phyloP scores from a whole-genome alignment of 768 basidiomycete species.

The Phallus indusiatus region DNA sequence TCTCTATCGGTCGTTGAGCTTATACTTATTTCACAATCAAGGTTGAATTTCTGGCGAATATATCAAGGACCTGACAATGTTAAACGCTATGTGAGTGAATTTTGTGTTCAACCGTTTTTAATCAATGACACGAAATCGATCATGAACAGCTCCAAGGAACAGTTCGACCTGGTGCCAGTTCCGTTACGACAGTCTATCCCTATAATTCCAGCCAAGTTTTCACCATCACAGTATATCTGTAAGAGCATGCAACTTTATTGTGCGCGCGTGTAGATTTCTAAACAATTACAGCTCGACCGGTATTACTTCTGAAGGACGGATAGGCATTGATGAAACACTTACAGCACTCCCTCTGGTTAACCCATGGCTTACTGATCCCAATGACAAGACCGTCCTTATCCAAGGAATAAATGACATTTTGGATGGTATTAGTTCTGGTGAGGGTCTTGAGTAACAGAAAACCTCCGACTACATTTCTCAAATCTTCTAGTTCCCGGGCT shows the following conservation, averaged over 20 bases:
- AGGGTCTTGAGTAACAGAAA: slow-evolving; percentile 5
- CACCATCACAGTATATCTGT: slow-evolving; percentile 56
- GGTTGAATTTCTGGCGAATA: slow-evolving; percentile 52
- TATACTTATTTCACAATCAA: not conserved
- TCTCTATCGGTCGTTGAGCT: not conserved
- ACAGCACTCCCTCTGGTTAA: slow-evolving; percentile 37
- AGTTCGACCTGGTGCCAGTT: slow-evolving; percentile 49
- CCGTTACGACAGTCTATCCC: slow-evolving; percentile 36
- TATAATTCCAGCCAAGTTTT: slow-evolving; percentile 48
- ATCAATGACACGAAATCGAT: not conserved
- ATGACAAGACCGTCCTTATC: slow-evolving; percentile 43
- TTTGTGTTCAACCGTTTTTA: not conserved
- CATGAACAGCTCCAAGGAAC: slow-evolving; percentile 46
- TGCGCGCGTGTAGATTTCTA: not conserved
- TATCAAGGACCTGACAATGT: slow-evolving; percentile 35
- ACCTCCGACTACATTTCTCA: not conserved
- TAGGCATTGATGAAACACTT: slow-evolving; percentile 46
- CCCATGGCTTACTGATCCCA: slow-evolving; percentile 51
- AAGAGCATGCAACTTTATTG: slow-evolving; percentile 10
- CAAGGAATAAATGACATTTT: slow-evolving; percentile 42
- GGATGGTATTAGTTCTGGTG: slow-evolving; percentile 32
- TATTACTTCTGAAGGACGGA: slow-evolving; percentile 51
- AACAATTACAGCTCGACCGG: slow-evolving; percentile 38
- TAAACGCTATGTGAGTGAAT: slow-evolving; percentile 36
- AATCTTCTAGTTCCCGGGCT: slow-evolving; percentile 33